Base-by-base conservation (phyloP, 2,329 filamentous ascomycete genomes). In the Penicillium sp. region DNA sequence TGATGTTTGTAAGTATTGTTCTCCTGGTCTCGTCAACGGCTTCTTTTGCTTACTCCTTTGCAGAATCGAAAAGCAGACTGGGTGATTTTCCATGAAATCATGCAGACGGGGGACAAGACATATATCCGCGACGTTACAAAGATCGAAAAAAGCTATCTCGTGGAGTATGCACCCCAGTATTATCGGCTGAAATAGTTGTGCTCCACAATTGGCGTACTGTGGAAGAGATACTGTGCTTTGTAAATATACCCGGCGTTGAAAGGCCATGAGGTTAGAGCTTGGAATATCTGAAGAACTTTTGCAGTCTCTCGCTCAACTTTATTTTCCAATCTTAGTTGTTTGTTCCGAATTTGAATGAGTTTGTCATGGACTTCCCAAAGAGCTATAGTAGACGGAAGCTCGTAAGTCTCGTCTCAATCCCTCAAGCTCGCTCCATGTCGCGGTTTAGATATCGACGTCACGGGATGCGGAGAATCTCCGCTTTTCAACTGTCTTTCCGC, bases 71-170 rank as follows among this genome's bases (percentile, higher is more conserved):
- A 93, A 69, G 87, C 87, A 8, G 88, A 95, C 48, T 96, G 90
- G 88, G 88, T 96, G 7, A 76, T 98, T 22, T 98, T 95, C 58
- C 84, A 93, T 54, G 90, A 95, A 66, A 79, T 95, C 25, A 79
- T 95, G 73, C 86, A 96, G 68, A 93, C 85, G 3, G 79, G 83
- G 7, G 79, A 77, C 47, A 96, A 96, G 72, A 88, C 78, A 0
- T 96, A 83, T 59, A 93, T 98, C 53, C 75, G 87, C 38, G 90
- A 96, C 63, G 71, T 96, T 42, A 92, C 82, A n/a, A 92, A 86
- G 68, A 85, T 96, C 54, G 85, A 95, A 60, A 95, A 87, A 72
- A 72, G 70, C n/a, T 98, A 90, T 85, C 72, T 98, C 51, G 61
- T 89, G 32, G 87, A 96, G 62, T 93, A 90, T 70, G 88, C 86